Conservation (phyloP, 2,329 filamentous ascomycete species). For the Scedosporium dehoogii region DNA sequence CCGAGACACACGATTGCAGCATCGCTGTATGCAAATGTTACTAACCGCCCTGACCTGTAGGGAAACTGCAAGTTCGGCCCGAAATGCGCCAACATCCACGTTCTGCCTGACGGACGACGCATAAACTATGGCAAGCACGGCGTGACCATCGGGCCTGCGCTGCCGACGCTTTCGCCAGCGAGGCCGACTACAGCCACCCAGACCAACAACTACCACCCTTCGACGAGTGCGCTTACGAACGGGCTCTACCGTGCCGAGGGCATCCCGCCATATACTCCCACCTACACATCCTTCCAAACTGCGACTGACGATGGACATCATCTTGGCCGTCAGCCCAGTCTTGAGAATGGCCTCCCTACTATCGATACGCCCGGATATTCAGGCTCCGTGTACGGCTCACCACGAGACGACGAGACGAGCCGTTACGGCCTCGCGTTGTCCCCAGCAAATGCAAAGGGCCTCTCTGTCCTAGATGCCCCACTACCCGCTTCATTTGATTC, state of each 20-base stretch:
- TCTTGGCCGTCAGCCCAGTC: constrained; percentile 37
- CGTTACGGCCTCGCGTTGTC: constrained; percentile 67
- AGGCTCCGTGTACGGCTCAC: constrained; percentile 66
- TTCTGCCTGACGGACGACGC: constrained; percentile 84
- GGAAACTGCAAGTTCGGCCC: constrained; percentile 98
- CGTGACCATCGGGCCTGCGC: constrained; percentile 51
- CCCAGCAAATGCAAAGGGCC: constrained; percentile 56
- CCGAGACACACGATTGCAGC: neutral
- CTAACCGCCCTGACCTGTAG: constrained; percentile 31
- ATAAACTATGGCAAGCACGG: constrained; percentile 71
- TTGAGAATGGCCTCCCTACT: constrained; percentile 45
- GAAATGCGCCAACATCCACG: constrained; percentile 94
- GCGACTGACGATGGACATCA: constrained; percentile 26
- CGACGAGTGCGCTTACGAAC: constrained; percentile 57
- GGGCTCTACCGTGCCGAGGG: constrained; percentile 36
- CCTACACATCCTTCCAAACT: constrained; percentile 24
- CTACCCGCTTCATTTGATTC: constrained; percentile 93
- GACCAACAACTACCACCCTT: constrained; percentile 54
- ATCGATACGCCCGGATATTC: constrained; percentile 50
- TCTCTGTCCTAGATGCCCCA: constrained; percentile 90
- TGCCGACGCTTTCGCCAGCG: constrained; percentile 39
- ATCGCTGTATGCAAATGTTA: constrained; percentile 3
- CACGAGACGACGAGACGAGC: constrained; percentile 54
- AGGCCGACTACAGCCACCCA: constrained; percentile 1
- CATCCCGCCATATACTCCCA: constrained; percentile 23